Conservation (phyloP, 441 rosid genomes). For the Gossypium schwendimanii region DNA sequence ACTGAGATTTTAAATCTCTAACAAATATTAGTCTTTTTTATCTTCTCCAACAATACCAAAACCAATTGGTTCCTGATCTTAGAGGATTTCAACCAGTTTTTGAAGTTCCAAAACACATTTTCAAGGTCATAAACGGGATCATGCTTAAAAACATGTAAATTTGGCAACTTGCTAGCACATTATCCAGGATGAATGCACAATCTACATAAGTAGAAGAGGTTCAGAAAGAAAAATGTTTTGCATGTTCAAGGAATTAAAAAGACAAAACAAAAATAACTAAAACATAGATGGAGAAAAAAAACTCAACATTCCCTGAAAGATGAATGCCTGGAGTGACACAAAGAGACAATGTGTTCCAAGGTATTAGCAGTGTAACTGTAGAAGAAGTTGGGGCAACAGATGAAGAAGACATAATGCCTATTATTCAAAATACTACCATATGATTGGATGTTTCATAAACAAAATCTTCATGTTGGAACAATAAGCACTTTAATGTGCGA, state of each 20-base stretch:
- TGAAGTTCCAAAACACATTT: not conserved
- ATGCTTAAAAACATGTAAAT: not conserved
- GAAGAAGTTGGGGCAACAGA: not conserved
- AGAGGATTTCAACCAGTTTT: not conserved
- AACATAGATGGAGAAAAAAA: not conserved
- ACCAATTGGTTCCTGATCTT: not conserved
- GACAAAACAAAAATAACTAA: not conserved
- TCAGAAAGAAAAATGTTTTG: not conserved
- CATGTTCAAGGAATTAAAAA: not conserved
- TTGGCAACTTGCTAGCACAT: not conserved
- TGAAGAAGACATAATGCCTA: not conserved
- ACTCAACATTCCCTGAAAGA: not conserved
- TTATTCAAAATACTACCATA: constrained; percentile 3
- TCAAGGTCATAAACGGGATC: not conserved
- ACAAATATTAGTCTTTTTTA: not conserved
- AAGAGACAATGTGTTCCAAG: not conserved
- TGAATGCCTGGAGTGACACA: not conserved
- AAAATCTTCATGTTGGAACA: not conserved
- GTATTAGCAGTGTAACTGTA: not conserved
- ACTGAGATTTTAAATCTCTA: not conserved
- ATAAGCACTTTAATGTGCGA: not conserved
- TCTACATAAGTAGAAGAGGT: not conserved
- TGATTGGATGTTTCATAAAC: not conserved
- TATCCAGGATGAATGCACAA: not conserved
- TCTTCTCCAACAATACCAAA: not conserved